Conservation (phyloP, 371 early-diverging fungal genomes). For the Mortierella sp. region DNA sequence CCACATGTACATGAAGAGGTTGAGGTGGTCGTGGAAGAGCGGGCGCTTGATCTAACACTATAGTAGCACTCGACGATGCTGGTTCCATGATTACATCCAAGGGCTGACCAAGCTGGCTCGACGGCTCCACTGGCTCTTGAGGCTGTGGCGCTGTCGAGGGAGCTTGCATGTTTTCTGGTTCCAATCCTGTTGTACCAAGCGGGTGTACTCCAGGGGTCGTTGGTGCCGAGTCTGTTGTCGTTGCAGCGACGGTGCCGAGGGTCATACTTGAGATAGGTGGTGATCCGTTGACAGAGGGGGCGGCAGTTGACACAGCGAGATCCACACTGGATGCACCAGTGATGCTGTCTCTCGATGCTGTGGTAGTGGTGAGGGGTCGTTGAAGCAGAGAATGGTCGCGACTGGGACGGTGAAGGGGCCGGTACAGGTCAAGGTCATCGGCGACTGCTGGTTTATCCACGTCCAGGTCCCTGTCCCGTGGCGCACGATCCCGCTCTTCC, state of each 20-base stretch:
- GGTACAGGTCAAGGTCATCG: constrained; percentile 25
- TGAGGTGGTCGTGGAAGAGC: constrained; percentile 26
- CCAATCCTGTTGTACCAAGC: not conserved
- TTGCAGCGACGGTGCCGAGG: not conserved
- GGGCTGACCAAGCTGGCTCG: not conserved
- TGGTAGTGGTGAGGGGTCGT: not conserved
- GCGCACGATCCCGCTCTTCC: constrained; percentile 35
- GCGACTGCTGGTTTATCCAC: not conserved
- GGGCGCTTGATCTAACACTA: constrained; percentile 9
- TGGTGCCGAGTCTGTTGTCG: not conserved
- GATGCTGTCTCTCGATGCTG: not conserved
- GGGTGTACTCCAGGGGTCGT: not conserved
- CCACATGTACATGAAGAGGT: constrained; percentile 13
- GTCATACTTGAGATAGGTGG: not conserved
- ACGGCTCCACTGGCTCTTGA: not conserved
- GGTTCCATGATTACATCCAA: not conserved
- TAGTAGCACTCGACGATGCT: not conserved
- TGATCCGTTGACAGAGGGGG: not conserved
- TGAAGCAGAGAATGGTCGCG: constrained; percentile 24
- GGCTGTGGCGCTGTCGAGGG: not conserved
- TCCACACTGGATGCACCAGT: constrained; percentile 1
- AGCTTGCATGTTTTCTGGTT: not conserved
- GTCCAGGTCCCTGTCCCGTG: constrained; percentile 26
- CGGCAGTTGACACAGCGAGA: not conserved
- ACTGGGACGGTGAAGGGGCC: constrained; percentile 20